Base-by-base conservation (phyloP, 371 early-diverging fungal genomes). In the Syncephalastrum contaminatum region DNA sequence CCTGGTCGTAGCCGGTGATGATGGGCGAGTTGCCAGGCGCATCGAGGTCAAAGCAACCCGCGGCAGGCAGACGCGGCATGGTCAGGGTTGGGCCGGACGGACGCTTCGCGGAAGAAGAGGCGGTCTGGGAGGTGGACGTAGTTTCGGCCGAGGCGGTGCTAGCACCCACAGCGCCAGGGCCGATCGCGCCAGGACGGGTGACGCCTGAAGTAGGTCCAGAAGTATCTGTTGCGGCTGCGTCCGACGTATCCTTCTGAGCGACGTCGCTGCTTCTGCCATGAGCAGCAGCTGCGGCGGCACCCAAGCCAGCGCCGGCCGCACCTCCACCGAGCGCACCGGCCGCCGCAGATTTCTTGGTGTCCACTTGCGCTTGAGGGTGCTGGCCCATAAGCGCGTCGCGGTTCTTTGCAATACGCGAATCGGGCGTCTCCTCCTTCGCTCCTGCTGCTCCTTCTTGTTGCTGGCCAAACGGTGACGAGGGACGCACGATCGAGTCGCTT, bases 1-100 rank as follows among this genome's bases (percentile, higher is more conserved):
- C 59, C 40, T 52, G 46, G 27, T 59, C 53, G 27, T 59, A 59
- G 3, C 59, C 59, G 12, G 59, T 59, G 15, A 59, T 59, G 19
- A 59, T 42, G 4, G 46, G 52, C 4, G 59, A 18, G 19, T 59
- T 59, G 22, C 59, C 59, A 4, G 59, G 43, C 8, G 59, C 59
- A 41, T 59, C 59, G 16, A 47, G 20, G 24, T 59, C 59, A 42
- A 52, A 59, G 8, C 36, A 36, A 46, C 59, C 59, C 10, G 59
- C 59, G 12, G 51, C 41, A 4, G 59, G 59, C 10, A 59, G 43
- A 4, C 36, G n/a, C 6, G 58, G 58, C 58, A 44, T 51, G 16
- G 6, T 30, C 12, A 30, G 36, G 10, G 5, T 10, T 8, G 36
- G 36, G 36, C 36, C 36, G 12, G 36, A 30, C 2, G 36, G 36